Evolutionary conservation across 2,329 filamentous ascomycete genomes (phyloP).

Genomic region (Beauveria asiatica): DNA sequence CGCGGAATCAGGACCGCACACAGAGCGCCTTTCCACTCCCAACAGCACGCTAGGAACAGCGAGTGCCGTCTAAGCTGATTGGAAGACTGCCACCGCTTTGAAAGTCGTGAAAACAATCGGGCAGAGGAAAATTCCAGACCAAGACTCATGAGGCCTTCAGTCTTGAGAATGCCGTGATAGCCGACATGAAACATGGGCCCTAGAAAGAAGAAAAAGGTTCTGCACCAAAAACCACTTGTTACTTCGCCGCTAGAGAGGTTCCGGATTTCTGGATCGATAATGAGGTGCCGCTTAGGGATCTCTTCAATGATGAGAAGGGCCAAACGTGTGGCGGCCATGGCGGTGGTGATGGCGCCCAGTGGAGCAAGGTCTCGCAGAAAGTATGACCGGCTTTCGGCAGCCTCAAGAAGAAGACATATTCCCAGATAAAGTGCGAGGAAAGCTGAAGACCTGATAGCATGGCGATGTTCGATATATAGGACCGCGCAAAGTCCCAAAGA

Average conservation of each 20-base stretch:
- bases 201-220: background rate
- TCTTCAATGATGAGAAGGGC: background rate
- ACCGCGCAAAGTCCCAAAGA: background rate
- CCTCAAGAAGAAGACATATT: background rate
- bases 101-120: background rate
- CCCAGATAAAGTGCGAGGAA: background rate
- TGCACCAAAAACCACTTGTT: background rate
- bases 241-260: background rate
- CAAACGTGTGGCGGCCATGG: background rate
- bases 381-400: background rate
- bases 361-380: background rate
- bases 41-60: conserved; percentile 14
- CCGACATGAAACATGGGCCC: background rate
- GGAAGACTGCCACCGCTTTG: background rate
- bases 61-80: background rate
- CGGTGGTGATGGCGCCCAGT: background rate
- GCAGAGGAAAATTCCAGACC: background rate
- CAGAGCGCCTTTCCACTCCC: conserved; percentile 14
- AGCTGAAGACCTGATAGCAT: background rate
- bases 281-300: background rate
- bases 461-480: background rate
- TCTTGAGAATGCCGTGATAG: background rate
- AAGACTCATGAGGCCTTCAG: background rate
- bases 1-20: background rate
- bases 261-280: background rate